These are phyloP conservation scores for Lupinus albus DNA, from an alignment of 306 rosid genomes.

Conservation along the genomic window DNA sequence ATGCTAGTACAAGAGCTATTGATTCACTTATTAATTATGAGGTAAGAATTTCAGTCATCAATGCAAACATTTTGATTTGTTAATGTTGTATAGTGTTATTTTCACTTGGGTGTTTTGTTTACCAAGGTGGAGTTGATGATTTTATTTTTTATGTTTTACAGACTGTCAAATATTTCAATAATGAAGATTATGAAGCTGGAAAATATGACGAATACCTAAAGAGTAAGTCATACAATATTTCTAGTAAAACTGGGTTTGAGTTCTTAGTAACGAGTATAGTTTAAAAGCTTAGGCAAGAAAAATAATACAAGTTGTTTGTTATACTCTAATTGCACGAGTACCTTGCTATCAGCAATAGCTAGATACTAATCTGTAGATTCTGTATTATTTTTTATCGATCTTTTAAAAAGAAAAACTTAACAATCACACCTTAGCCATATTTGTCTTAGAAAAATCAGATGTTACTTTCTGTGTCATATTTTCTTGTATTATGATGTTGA, in stretches of 20 bases:
- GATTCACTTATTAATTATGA: conserved; percentile 97
- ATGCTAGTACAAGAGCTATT: conserved; percentile 80
- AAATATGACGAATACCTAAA: conserved; percentile 75
- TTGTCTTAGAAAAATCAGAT: neutral
- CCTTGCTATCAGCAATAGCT: conserved; percentile 15
- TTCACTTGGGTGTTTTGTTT: neutral
- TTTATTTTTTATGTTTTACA: conserved; percentile 42
- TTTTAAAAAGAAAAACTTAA: neutral
- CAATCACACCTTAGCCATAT: neutral
- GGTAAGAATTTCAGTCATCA: conserved; percentile 51
- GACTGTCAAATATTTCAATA: conserved; percentile 96
- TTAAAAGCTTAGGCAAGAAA: neutral
- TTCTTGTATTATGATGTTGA: neutral
- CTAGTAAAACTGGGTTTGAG: conserved; percentile 26
- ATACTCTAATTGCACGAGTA: conserved; percentile 12
- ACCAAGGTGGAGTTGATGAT: conserved; percentile 14
- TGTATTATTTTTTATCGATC: conserved; percentile 1
- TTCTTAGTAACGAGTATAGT: conserved; percentile 7
- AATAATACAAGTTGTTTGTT: neutral
- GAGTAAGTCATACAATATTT: conserved; percentile 64
- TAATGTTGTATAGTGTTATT: conserved; percentile 21
- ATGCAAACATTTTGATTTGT: conserved; percentile 20
- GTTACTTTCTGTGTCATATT: neutral
- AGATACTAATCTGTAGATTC: conserved; percentile 6
- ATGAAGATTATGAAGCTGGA: conserved; percentile 79